phyloP scores from a whole-genome alignment of 495 filamentous ascomycete species.

The Chaetomium tenue region DNA sequence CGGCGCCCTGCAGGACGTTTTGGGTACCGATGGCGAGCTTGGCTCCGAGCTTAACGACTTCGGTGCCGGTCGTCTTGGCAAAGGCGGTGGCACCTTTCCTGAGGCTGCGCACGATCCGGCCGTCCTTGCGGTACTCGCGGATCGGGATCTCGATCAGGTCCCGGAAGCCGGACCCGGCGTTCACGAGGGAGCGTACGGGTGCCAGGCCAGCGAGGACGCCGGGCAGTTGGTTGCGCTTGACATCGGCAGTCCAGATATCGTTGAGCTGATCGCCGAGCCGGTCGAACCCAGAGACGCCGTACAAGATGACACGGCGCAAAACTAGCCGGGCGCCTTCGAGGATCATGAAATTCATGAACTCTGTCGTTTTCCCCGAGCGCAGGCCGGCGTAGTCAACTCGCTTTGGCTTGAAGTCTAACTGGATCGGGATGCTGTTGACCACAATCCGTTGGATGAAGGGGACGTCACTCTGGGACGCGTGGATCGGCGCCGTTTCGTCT shows the following conservation, averaged over 20 bases:
- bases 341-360: constrained; percentile 98
- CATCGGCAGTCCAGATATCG: constrained; percentile 95
- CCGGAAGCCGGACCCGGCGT: constrained; percentile 80
- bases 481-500: constrained; percentile 62
- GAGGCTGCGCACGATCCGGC: constrained; percentile 85
- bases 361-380: constrained; percentile 94
- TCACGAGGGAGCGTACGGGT: constrained; percentile 82
- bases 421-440: constrained; percentile 76
- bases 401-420: constrained; percentile 96
- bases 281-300: constrained; percentile 87
- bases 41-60: constrained; percentile 87
- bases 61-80: constrained; percentile 86
- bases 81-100: constrained; percentile 86
- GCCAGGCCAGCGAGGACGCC: constrained; percentile 87
- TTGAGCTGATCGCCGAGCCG: constrained; percentile 83
- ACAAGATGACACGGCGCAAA: constrained; percentile 83
- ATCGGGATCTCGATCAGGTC: constrained; percentile 87
- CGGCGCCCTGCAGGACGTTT: constrained; percentile 80
- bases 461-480: constrained; percentile 60
- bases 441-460: constrained; percentile 91
- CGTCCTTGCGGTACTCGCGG: constrained; percentile 89
- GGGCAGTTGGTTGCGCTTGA: constrained; percentile 85
- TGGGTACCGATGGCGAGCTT: constrained; percentile 96
- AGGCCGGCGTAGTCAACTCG: constrained; percentile 91
- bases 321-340: constrained; percentile 86